Base-by-base conservation (phyloP, 2,329 filamentous ascomycete species). In the Herpotrichia juniperi region DNA sequence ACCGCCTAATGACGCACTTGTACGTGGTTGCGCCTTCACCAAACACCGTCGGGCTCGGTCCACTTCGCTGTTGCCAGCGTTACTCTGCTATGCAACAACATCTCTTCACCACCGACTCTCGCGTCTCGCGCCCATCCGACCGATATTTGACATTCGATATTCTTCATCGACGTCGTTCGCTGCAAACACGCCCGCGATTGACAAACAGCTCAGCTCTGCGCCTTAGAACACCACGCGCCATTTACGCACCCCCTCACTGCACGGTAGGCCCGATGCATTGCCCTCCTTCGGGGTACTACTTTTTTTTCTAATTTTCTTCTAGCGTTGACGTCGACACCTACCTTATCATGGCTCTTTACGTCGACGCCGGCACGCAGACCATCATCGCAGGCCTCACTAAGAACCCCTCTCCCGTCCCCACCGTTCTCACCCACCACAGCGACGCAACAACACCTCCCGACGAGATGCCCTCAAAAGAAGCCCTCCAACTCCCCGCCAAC, bases 311-410 rank as follows among this genome's bases (percentile, higher is more conserved):
- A 45, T 19, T 17, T 16, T 4, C 10, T 8, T 26, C 31, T 34
- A 34, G 31, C 31, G 31, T 34, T 34, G 31, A 34, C 31, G 31
- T 28, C 22, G 21, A 17, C 40, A 43, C 7, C 26, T 31, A 31
- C 26, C 42, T 30, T 4, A 24, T 16, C 30, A 34, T 47, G 31
- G 30, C 4, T 25, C 24, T 22, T 51, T 72, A 72, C 61, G 62
- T 64, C 56, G 63, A 72, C 47, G 54, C 55, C 35, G 52, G 53
- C 46, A 58, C 61, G 30, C 70, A 73, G 50, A 73, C 70, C 11
- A 48, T 61, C 12, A 71, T 71, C 59, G 59, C 62, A 9, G 68
- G 70, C 25, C 57, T 73, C 22, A 60, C 61, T 42, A 62, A 64
- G 50, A 61, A 66, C 49, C 59, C 64, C 32, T 46, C 56, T 30